Evolutionary conservation across 129 eudicot species (phyloP), one percentile per base, ranked within the genome.

Genomic region (Chrysanthemum seticuspe): DNA sequence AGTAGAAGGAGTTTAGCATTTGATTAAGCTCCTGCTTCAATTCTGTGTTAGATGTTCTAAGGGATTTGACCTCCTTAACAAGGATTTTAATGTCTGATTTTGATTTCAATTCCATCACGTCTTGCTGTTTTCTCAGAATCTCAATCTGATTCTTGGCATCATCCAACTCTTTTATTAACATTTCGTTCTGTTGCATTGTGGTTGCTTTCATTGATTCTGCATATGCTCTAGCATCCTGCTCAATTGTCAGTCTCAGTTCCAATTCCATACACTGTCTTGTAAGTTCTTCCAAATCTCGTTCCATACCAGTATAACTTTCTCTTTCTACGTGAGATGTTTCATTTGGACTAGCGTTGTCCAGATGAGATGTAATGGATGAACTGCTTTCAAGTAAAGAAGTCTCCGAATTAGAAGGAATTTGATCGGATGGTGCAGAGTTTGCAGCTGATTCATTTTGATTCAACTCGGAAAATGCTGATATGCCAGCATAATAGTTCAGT

Each of bases 241-340:
- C 88, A 34, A 84, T 57, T 77, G 85, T 80, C 75, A 91, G 69
- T 53, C 80, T 84, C 67, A 91, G 15, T 61, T 88, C 97, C 79
- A 84, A 65, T 70, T 88, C 97, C 60, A 77, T 70, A 64, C 84
- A 82, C 80, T 68, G 78, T 67, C 85, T 86, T 71, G 82, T 74
- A 56, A 91, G 74, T 78, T 91, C 97, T 80, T 91, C 92, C 76
- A 79, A 70, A 76, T 91, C 91, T 89, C 84, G 66, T 76, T 88
- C 88, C 85, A 72, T 65, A 68, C 78, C 81, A 62, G 76, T 82
- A 60, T 21, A 73, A 62, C 84, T 76, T 68, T 87, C 88, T 76
- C 76, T 81, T 74, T 85, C 89, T 75, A 65, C 6, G 72, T 70
- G 31, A 54, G 62, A 15, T 62, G 47, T 40, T 40, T 40, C 47